Base-by-base conservation (phyloP, 2,329 filamentous ascomycete species). In the Colletotrichum sp. region DNA sequence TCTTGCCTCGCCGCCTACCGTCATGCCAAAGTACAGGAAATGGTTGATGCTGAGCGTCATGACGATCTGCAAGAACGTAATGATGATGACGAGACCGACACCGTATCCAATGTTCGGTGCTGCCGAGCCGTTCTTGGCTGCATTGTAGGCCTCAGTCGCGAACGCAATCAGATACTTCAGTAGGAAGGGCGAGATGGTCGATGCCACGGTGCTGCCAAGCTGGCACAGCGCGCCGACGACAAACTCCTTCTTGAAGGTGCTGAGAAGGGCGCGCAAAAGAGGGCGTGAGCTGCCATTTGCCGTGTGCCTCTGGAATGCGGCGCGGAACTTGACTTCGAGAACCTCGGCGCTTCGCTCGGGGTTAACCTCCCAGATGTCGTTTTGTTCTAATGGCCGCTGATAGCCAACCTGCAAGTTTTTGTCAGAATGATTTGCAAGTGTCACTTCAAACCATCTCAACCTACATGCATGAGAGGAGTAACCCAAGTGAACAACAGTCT, bases 11-110 rank as follows among this genome's bases (percentile, higher is more conserved):
- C 95, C 96, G 78, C 96, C 96, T 52, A 97, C 92, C 86, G 97
- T 93, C 94, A 98, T 98, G 24, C 96, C 95, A n/a, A 93, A 92
- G 81, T 96, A 99, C 81, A 98, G 93, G 85, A 98, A 98, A 81
- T 98, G 96, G 81, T 96, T 98, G 4, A 93, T 95, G 28, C 92
- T 92, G 77, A 98, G 82, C 82, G 94, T 96, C 84, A 98, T 95
- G 15, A 93, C 82, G n/a, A 96, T 88, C 83, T 98, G 96, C 95
- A 99, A 96, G 55, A 89, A 84, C 1, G 95, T 96, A 72, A 99
- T 32, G 89, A 86, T 2, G 95, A 95, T 18, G 28, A 62, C 57
- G 15, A 62, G 28, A 1, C 26, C 57, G 18, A 62, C 28, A 24
- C 57, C 57, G 26, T 62, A 62, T 28, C 24, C 57, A 5, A 62